A percentile compares a stretch with the other conserved stretches of the same genome.
phyloP scores from a whole-genome alignment of 2,329 filamentous ascomycete species.

The Colletotrichum camelliae region DNA sequence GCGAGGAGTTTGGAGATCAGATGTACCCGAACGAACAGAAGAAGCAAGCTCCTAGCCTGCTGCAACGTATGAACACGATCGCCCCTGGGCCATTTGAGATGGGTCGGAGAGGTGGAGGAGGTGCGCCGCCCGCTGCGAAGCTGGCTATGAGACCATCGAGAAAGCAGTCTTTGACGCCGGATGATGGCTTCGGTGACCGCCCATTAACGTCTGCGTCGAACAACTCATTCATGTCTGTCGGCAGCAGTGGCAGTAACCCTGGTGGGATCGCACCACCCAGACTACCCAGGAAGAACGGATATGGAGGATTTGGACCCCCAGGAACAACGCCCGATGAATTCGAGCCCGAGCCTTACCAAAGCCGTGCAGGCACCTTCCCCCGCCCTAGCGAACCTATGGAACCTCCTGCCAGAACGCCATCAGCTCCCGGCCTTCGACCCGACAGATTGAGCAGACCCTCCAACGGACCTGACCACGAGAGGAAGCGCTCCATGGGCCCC shows the following conservation, averaged over 20 bases:
- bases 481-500: slow-evolving; percentile 50
- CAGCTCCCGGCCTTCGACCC: slow-evolving; percentile 49
- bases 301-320: slow-evolving; percentile 63
- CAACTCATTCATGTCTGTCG: slow-evolving; percentile 23
- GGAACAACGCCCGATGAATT: slow-evolving; percentile 40
- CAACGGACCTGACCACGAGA: slow-evolving; percentile 27
- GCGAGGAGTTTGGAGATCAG: slow-evolving; percentile 41
- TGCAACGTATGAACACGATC: slow-evolving; percentile 70
- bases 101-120: slow-evolving; percentile 37
- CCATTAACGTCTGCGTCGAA: slow-evolving; percentile 37
- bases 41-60: slow-evolving; percentile 44
- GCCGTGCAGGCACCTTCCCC: slow-evolving; percentile 60
- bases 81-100: slow-evolving; percentile 70
- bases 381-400: slow-evolving; percentile 41
- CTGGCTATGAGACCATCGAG: slow-evolving; percentile 37
- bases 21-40: slow-evolving; percentile 53
- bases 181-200: slow-evolving; percentile 27
- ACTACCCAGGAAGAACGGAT: slow-evolving; percentile 56
- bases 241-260: slow-evolving; percentile 17
- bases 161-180: slow-evolving; percentile 26
- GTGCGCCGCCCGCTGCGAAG: slow-evolving; percentile 24
- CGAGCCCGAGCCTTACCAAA: slow-evolving; percentile 42
- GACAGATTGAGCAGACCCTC: slow-evolving; percentile 38
- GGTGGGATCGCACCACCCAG: slow-evolving; percentile 38
- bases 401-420: slow-evolving; percentile 48